These are phyloP conservation scores for Echites panduratus DNA, from an alignment of 257 asterid species.

Conservation along the genomic window DNA sequence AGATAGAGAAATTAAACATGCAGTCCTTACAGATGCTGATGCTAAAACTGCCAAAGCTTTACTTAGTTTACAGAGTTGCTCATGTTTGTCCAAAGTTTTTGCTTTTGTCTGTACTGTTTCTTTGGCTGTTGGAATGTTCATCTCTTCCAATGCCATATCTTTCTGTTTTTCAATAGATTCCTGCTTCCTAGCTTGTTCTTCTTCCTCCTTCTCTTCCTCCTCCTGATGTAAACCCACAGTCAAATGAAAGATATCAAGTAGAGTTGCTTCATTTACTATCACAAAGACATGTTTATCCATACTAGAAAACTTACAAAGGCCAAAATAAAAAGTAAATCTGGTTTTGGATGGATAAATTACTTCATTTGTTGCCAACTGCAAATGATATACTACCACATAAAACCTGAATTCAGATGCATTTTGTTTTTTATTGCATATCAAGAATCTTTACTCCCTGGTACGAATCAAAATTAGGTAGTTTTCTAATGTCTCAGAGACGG, in stretches of 20 bases:
- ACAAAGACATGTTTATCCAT: not conserved
- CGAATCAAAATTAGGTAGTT: not conserved
- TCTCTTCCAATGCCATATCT: conserved; percentile 94
- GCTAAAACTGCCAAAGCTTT: conserved; percentile 93
- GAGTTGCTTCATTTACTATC: not conserved
- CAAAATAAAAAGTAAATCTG: not conserved
- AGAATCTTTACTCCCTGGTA: not conserved
- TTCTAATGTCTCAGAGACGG: not conserved
- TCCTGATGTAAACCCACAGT: conserved; percentile 40
- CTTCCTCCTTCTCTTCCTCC: conserved; percentile 92
- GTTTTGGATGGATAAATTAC: not conserved
- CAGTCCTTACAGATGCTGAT: conserved; percentile 75
- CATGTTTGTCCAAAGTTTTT: conserved; percentile 67
- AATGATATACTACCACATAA: not conserved
- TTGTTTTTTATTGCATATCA: not conserved
- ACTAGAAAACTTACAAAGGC: not conserved
- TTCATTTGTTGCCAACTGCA: not conserved
- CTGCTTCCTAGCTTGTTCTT: conserved; percentile 65
- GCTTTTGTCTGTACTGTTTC: conserved; percentile 58
- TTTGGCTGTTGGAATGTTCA: conserved; percentile 59
- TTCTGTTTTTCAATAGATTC: conserved; percentile 55
- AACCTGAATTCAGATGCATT: not conserved
- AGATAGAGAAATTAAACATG: conserved; percentile 14
- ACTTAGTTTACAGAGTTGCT: conserved; percentile 86
- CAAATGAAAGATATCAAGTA: not conserved